Conservation (phyloP, 2,329 filamentous ascomycete genomes). For the Proliferodiscus dingleyae region DNA sequence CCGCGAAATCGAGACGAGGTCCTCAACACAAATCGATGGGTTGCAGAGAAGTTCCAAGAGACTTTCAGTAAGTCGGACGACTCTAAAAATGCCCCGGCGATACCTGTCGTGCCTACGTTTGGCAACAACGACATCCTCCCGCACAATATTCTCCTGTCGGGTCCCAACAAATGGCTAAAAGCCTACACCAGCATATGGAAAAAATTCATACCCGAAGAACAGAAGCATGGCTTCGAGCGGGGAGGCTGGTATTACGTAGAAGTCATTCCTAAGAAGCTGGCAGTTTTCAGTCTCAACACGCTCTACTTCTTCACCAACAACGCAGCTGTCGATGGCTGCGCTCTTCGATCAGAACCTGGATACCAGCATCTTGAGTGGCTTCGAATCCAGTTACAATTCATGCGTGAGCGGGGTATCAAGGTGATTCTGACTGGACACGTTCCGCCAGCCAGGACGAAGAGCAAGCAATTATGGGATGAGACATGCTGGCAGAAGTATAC, state of each 20-base stretch:
- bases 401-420: constrained; percentile 84
- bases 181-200: constrained; percentile 75
- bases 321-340: constrained; percentile 87
- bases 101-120: constrained; percentile 84
- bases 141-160: constrained; percentile 84
- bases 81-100: constrained; percentile 54
- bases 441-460: constrained; percentile 78
- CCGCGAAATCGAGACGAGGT: constrained; percentile 75
- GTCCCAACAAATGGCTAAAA: constrained; percentile 82
- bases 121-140: constrained; percentile 98
- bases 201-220: constrained; percentile 84
- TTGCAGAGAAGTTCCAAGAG: constrained; percentile 72
- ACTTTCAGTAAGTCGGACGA: constrained; percentile 59
- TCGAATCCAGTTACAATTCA: constrained; percentile 76
- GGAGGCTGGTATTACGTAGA: constrained; percentile 95
- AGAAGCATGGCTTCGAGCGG: constrained; percentile 84
- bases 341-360: constrained; percentile 72
- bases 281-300: constrained; percentile 92
- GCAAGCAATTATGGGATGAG: constrained; percentile 90
- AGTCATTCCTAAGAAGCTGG: constrained; percentile 78
- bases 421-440: constrained; percentile 93
- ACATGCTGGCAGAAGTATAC: constrained; percentile 98
- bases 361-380: constrained; percentile 97
- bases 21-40: constrained; percentile 67
- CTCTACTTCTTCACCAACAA: constrained; percentile 96